Evolutionary conservation across 2,329 filamentous ascomycete species (phyloP).

Genomic region (Capronia americana): DNA sequence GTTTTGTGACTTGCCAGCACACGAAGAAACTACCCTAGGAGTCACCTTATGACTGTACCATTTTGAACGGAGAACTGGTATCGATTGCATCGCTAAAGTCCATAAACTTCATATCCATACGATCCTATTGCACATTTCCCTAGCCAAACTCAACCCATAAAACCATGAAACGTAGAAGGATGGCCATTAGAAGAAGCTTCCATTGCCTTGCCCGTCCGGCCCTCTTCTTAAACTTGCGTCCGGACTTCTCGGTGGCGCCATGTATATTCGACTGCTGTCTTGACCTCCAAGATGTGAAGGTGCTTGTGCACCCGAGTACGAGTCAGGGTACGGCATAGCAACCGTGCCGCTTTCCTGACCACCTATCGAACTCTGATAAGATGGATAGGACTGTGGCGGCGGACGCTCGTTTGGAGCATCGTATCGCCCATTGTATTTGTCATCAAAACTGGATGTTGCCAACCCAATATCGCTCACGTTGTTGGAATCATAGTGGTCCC

Average conservation of each 20-base stretch:
- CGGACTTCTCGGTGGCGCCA: slow-evolving; percentile 28
- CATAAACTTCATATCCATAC: slow-evolving; percentile 3
- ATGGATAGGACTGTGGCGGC: slow-evolving; percentile 11
- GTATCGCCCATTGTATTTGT: slow-evolving; percentile 24
- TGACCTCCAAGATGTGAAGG: slow-evolving; percentile 10
- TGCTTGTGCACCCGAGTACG: slow-evolving; percentile 1
- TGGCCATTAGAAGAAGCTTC: slow-evolving; percentile 22
- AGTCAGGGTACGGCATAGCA: slow-evolving; percentile 19
- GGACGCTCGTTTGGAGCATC: slow-evolving; percentile 6
- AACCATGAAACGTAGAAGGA: background rate
- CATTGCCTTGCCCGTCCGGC: slow-evolving; percentile 13
- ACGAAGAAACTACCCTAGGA: background rate
- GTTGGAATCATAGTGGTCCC: slow-evolving; percentile 15
- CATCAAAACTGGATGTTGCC: slow-evolving; percentile 31
- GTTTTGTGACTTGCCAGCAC: background rate
- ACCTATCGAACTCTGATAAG: slow-evolving; percentile 13
- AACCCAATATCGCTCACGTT: slow-evolving; percentile 36
- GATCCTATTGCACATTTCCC: background rate
- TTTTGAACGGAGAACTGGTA: background rate
- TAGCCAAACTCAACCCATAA: background rate
- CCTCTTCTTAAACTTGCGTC: slow-evolving; percentile 13
- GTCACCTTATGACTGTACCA: background rate
- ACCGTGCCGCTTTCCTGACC: slow-evolving; percentile 25
- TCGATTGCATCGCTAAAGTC: slow-evolving; percentile 7
- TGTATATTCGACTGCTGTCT: slow-evolving; percentile 22